These are phyloP conservation scores for Fusarium concolor DNA, from an alignment of 2,329 filamentous ascomycete species.

Conservation along the genomic window DNA sequence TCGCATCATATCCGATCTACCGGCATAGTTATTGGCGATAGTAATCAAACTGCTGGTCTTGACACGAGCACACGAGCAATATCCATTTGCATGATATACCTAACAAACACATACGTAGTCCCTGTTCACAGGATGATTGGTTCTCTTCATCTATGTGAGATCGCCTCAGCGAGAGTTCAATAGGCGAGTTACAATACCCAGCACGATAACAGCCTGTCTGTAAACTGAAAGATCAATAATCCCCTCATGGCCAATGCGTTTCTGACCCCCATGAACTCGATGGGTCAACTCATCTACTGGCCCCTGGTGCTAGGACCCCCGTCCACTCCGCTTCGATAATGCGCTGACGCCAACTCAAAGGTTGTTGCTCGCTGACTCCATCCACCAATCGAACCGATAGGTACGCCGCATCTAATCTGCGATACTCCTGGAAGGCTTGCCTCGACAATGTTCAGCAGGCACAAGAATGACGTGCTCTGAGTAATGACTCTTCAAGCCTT, in stretches of 20 bases:
- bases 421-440: constrained; percentile 9
- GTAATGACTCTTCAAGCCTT: neutral
- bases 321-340: constrained; percentile 32
- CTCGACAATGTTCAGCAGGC: constrained; percentile 8
- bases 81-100: neutral
- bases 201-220: neutral
- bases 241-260: constrained; percentile 38
- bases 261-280: constrained; percentile 5
- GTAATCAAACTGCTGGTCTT: neutral
- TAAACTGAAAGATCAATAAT: constrained; percentile 17
- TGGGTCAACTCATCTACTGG: constrained; percentile 31
- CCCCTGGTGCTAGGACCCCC: constrained; percentile 26
- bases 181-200: neutral
- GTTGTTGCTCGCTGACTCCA: constrained; percentile 3
- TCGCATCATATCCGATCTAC: constrained; percentile 33
- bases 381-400: constrained; percentile 29
- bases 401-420: constrained; percentile 33
- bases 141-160: constrained; percentile 12
- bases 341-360: constrained; percentile 9
- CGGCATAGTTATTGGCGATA: neutral
- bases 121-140: neutral
- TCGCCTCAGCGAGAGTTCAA: constrained; percentile 5
- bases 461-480: constrained; percentile 25
- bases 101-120: neutral
- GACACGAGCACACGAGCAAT: neutral